These are phyloP conservation scores for Linnemannia elongata DNA, from an alignment of 192 early-diverging fungal species.

Conservation along the genomic window DNA sequence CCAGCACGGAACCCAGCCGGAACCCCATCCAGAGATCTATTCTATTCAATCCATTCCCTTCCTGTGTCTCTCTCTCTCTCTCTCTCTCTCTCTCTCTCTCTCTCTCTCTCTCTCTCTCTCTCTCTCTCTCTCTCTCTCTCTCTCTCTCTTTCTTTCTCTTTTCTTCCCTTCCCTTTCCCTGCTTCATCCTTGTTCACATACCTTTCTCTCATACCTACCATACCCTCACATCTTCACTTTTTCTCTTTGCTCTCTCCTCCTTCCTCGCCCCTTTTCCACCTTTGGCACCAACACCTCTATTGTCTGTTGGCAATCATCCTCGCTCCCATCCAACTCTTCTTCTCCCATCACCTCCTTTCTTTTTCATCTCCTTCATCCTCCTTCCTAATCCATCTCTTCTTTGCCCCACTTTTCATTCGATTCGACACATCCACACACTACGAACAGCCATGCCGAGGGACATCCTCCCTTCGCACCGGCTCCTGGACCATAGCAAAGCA, in stretches of 20 bases:
- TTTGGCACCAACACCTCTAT: background rate
- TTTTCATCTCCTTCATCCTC: conserved; percentile 3
- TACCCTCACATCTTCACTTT: background rate
- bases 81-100: no score
- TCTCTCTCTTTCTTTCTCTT: background rate
- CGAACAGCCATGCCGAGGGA: conserved; percentile 25
- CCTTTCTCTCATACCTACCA: background rate
- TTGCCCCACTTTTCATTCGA: background rate
- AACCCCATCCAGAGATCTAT: background rate
- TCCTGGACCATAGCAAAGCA: background rate
- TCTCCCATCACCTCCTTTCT: background rate
- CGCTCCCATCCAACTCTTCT: background rate
- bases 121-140: background rate
- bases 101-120: background rate
- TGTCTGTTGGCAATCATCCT: background rate
- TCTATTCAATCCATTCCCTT: no score
- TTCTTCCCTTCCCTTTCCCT: background rate
- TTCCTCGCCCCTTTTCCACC: background rate
- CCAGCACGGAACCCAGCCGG: background rate
- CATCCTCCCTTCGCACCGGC: conserved; percentile 10
- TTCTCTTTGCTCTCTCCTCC: background rate
- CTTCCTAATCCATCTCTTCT: background rate
- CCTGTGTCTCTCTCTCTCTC: background rate
- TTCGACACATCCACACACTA: background rate
- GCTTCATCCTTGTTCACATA: background rate